phyloP scores from a whole-genome alignment of 768 basidiomycete species.

The Termitomyces sp. region DNA sequence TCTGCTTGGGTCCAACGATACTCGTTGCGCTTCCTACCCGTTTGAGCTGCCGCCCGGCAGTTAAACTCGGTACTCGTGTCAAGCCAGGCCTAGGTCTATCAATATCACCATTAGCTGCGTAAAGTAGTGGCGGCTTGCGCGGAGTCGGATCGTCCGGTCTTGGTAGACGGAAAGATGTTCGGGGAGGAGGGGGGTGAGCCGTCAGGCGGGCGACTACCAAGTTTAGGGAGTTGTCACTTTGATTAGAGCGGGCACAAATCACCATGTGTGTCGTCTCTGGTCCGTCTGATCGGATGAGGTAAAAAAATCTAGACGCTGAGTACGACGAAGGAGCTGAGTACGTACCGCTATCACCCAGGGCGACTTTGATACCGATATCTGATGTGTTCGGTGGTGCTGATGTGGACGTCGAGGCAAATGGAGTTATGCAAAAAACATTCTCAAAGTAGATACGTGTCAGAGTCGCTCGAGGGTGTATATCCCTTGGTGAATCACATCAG shows the following conservation, averaged over 20 bases:
- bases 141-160: slow-evolving; percentile 80
- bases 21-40: slow-evolving; percentile 7
- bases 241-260: slow-evolving; percentile 35
- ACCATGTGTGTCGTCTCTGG: slow-evolving; percentile 67
- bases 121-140: slow-evolving; percentile 52
- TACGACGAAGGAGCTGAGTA: background rate
- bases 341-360: slow-evolving; percentile 65
- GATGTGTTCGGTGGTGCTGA: slow-evolving; percentile 25
- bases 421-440: slow-evolving; percentile 57
- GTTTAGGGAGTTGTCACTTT: slow-evolving; percentile 24
- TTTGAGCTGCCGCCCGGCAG: slow-evolving; percentile 13
- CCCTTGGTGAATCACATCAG: slow-evolving; percentile 26
- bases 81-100: slow-evolving; percentile 18
- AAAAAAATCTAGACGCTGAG: background rate
- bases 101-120: slow-evolving; percentile 12
- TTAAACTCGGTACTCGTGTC: slow-evolving; percentile 26
- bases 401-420: slow-evolving; percentile 25
- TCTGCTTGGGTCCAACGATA: slow-evolving; percentile 22
- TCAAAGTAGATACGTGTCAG: slow-evolving; percentile 66
- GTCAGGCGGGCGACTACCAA: slow-evolving; percentile 57
- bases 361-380: slow-evolving; percentile 57
- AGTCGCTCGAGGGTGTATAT: slow-evolving; percentile 62
- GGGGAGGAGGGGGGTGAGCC: slow-evolving; percentile 25
- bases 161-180: slow-evolving; percentile 35
- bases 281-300: slow-evolving; percentile 38